Evolutionary conservation across 2,329 filamentous ascomycete species (phyloP), one percentile per base, ranked within the genome.

Genomic region (Camillea tinctor): DNA sequence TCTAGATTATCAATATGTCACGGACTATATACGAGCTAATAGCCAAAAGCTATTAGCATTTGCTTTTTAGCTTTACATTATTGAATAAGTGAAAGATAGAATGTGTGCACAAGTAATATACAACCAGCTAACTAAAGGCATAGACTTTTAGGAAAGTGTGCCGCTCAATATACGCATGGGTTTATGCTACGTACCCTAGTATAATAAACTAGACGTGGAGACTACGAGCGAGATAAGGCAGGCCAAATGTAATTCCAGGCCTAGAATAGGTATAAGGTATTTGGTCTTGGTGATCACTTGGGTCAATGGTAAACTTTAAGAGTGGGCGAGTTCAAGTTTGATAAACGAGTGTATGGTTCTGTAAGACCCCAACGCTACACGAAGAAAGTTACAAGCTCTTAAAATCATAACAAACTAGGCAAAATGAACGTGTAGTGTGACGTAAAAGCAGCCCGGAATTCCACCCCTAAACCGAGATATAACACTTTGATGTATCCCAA

Each of bases 401-500:
- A 13, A 52, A 52, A 52, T 23, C 50, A 52, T 52, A 52, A 52
- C 50, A 52, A 23, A 52, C 50, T 52, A 52, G 50, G 17, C 50
- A 52, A 52, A 52, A 52, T 15, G 50, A 52, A 52, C 23, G 50
- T 52, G 50, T 6, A 52, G 50, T 52, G 21, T 7, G 50, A 52
- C 50, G 21, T 13, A 52, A 52, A 20, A 13, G 5, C 50, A 52
- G 50, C 23, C 50, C 21, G 50, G 23, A 8, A 52, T 21, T 52
- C 50, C 50, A 52, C 50, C 19, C 50, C 50, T 21, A 52, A 52
- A 52, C 50, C 7, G 21, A 52, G 50, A 52, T 21, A 21, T 22
- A 52, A 52, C 50, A 22, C 50, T 23, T 21, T 52, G 50, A 52
- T 52, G 23, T 52, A 52, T 52, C 50, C 50, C 50, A 52, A 52